Evolutionary conservation across 83 land plant species (phyloP), one percentile per base, ranked within the genome.

Genomic region (Larix sibirica): DNA sequence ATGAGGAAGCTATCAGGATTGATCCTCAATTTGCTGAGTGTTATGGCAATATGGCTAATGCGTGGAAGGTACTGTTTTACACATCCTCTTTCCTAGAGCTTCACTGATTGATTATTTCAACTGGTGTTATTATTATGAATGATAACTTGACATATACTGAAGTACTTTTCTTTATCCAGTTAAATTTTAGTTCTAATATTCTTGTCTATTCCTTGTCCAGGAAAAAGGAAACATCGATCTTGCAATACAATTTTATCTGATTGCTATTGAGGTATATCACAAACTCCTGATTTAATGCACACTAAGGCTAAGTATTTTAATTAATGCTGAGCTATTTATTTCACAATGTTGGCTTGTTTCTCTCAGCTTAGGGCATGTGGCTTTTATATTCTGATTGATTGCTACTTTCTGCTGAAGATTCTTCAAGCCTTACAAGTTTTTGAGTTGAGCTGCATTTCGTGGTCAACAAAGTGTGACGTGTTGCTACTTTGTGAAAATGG

Each of bases 1-100:
- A 98, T 79, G 94, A 98, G 87, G 99, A 98, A 87, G 99, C 99
- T 18, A 88, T 98, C 71, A 81, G 86, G 36, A 89, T 98, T 78
- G 94, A 98, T 26, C 99, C 96, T 3, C 90, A 89, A 54, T 96
- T 98, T 82, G 99, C 99, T 1, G 99, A 98, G 87, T 98, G 98
- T 83, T 96, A 91, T 91, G 99, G 99, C 16, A 98, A 98, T 84
- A 95, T 98, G 99, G 99, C 99, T 16, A 98, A 98, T 93, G 99
- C 99, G 17, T 98, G 97, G 94, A 98, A 98, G 99, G 99, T 95
- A 88, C 20, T 20, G 8, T 3, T 69, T 59, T 58, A 61, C 26
- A 7, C 58, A 13, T 56, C 59, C 59, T 56, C 14, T 13, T 3
- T 56, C 56, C 50, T 40, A 16, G 14, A 26, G 62, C 14, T 82